phyloP scores from a whole-genome alignment of 495 filamentous ascomycete genomes.

The Trichoderma erinaceum region DNA sequence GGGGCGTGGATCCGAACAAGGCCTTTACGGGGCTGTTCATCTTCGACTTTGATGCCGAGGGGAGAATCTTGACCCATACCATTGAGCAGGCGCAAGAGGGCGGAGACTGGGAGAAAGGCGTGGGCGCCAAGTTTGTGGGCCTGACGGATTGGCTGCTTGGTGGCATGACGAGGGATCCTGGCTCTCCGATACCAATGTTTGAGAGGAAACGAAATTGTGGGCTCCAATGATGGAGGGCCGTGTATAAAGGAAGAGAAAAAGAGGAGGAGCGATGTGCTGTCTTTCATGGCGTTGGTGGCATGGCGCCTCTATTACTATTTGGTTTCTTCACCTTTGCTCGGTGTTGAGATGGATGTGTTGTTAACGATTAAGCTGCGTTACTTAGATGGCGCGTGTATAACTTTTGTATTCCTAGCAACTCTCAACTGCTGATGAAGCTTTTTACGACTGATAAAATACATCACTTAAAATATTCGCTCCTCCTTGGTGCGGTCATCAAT shows the following conservation, averaged over 20 bases:
- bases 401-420: background rate
- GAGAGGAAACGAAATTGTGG: conserved; percentile 20
- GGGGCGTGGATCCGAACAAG: conserved; percentile 30
- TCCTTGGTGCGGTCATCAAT: background rate
- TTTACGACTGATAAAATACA: no score
- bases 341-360: background rate
- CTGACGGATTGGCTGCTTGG: conserved; percentile 87
- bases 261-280: background rate
- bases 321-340: background rate
- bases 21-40: conserved; percentile 83
- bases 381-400: background rate
- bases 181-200: conserved; percentile 31
- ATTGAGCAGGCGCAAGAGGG: conserved; percentile 88
- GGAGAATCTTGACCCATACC: conserved; percentile 74
- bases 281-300: background rate
- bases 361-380: background rate
- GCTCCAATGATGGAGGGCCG: background rate
- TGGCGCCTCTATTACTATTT: background rate
- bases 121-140: conserved; percentile 67
- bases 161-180: conserved; percentile 38
- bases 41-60: conserved; percentile 91
- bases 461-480: background rate
- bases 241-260: background rate
- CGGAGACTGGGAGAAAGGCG: conserved; percentile 56
- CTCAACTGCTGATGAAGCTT: background rate